phyloP scores from a whole-genome alignment of 768 basidiomycete genomes.

The Mycena floridula region DNA sequence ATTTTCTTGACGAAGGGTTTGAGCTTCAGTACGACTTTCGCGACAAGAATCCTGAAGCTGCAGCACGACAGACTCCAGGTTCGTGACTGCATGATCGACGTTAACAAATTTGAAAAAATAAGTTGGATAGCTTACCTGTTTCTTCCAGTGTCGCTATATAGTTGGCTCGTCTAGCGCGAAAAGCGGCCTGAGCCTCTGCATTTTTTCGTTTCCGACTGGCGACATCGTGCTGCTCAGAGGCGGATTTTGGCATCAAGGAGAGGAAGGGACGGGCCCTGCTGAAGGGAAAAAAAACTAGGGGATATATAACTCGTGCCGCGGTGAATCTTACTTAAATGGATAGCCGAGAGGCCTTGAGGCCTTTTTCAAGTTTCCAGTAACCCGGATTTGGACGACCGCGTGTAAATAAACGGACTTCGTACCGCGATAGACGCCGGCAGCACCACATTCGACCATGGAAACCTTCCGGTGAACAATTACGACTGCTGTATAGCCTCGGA shows the following conservation, averaged over 20 bases:
- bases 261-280: slow-evolving; percentile 1
- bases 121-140: slow-evolving; percentile 39
- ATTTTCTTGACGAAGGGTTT: slow-evolving; percentile 63
- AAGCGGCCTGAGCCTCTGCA: slow-evolving; percentile 84
- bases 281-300: background rate
- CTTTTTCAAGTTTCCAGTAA: too few relatives aligned
- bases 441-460: too few relatives aligned
- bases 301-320: background rate
- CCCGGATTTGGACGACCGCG: too few relatives aligned
- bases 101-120: slow-evolving; percentile 11
- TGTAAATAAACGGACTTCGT: too few relatives aligned
- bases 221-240: slow-evolving; percentile 40
- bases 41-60: slow-evolving; percentile 79
- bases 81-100: too few relatives aligned
- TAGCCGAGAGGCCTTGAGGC: background rate
- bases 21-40: slow-evolving; percentile 54
- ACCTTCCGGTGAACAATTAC: too few relatives aligned
- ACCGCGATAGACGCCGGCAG: too few relatives aligned
- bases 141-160: slow-evolving; percentile 87
- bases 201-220: slow-evolving; percentile 84
- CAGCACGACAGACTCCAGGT: slow-evolving; percentile 77
- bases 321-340: background rate
- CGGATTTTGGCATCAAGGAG: slow-evolving; percentile 36
- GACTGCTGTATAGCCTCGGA: too few relatives aligned
- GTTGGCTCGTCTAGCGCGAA: slow-evolving; percentile 74